Conservation (phyloP, 805 yeast genomes). For the Kluyveromyces lactis region DNA sequence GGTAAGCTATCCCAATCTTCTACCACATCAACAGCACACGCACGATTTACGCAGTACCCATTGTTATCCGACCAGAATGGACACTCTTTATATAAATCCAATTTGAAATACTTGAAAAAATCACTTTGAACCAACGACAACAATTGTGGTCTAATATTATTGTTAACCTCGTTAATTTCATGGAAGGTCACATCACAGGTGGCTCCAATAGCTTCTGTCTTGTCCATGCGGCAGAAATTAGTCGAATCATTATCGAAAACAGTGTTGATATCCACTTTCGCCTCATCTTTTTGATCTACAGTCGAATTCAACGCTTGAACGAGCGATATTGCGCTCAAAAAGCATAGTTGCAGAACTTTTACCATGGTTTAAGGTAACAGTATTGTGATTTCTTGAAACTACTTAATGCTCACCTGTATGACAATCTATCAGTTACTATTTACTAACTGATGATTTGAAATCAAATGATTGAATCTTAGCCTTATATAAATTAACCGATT, state of each 20-base stretch:
- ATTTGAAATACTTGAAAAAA: slow-evolving; percentile 80
- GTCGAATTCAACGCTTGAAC: too few species aligned
- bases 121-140: slow-evolving; percentile 56
- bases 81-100: slow-evolving; percentile 75
- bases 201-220: slow-evolving; percentile 24
- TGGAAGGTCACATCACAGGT: slow-evolving; percentile 35
- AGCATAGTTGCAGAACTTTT: too few species aligned
- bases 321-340: too few species aligned
- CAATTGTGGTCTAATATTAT: slow-evolving; percentile 47
- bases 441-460: too few species aligned
- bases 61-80: slow-evolving; percentile 75
- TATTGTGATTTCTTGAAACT: too few species aligned
- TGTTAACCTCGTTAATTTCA: slow-evolving; percentile 46
- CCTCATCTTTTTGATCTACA: neutral
- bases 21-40: slow-evolving; percentile 83
- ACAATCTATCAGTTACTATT: too few species aligned
- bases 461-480: too few species aligned
- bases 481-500: too few species aligned
- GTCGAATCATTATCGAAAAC: slow-evolving; percentile 8
- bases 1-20: slow-evolving; percentile 67
- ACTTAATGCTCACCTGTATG: too few species aligned
- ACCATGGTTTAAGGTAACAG: too few species aligned
- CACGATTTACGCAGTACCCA: slow-evolving; percentile 78
- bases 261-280: neutral
- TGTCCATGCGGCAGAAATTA: slow-evolving; percentile 27